phyloP scores from a whole-genome alignment of 2,329 filamentous ascomycete species.

The Penicillium sp. region DNA sequence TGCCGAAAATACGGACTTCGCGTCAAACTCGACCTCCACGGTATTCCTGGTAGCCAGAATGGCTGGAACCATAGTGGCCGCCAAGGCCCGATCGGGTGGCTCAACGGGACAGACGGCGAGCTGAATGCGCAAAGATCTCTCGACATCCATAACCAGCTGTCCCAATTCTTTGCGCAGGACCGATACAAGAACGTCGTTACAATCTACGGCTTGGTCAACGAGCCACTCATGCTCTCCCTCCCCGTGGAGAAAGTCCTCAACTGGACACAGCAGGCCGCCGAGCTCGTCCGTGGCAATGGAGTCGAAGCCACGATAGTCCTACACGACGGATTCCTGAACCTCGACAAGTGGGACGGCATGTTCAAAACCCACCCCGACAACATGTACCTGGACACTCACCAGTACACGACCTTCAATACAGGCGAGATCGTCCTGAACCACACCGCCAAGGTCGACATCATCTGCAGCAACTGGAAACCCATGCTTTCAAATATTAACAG shows the following conservation, averaged over 20 bases:
- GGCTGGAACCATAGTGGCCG: slow-evolving; percentile 96
- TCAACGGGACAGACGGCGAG: slow-evolving; percentile 82
- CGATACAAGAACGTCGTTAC: slow-evolving; percentile 89
- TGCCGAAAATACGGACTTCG: slow-evolving; percentile 87
- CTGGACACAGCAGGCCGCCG: slow-evolving; percentile 76
- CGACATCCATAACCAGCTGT: slow-evolving; percentile 81
- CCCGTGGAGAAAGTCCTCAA: slow-evolving; percentile 63
- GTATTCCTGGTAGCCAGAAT: slow-evolving; percentile 89
- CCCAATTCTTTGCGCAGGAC: slow-evolving; percentile 87
- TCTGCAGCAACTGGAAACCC: slow-evolving; percentile 80
- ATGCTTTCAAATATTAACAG: slow-evolving; percentile 73
- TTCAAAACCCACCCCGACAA: slow-evolving; percentile 65
- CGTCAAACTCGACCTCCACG: slow-evolving; percentile 90
- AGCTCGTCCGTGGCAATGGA: slow-evolving; percentile 72
- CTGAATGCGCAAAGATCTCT: slow-evolving; percentile 77
- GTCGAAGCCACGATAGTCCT: slow-evolving; percentile 73
- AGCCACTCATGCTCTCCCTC: slow-evolving; percentile 81
- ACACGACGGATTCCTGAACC: slow-evolving; percentile 90
- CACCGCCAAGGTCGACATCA: slow-evolving; percentile 78
- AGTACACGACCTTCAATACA: slow-evolving; percentile 97
- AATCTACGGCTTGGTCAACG: slow-evolving; percentile 93
- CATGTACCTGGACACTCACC: slow-evolving; percentile 91
- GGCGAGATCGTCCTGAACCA: slow-evolving; percentile 81
- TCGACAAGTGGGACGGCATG: slow-evolving; percentile 85
- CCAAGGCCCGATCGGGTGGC: slow-evolving; percentile 77